phyloP scores from a whole-genome alignment of 2,329 filamentous ascomycete species.

The Calonectria crousiana region DNA sequence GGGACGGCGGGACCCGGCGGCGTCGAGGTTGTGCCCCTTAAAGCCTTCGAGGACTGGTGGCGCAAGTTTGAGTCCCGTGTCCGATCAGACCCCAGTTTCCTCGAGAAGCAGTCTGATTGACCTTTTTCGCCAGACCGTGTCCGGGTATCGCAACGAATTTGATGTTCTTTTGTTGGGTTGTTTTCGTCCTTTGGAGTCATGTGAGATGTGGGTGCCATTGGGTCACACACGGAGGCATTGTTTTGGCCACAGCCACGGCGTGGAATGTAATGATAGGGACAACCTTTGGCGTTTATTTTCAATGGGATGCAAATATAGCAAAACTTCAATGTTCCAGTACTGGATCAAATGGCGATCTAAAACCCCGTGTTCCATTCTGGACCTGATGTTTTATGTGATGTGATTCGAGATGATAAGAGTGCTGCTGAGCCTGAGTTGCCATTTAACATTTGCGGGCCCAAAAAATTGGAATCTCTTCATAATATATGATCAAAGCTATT shows the following conservation, averaged over 20 bases:
- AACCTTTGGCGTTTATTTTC: conserved; percentile 25
- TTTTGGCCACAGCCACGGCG: not conserved
- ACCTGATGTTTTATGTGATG: not conserved
- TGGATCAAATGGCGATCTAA: not conserved
- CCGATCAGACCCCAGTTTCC: conserved; percentile 86
- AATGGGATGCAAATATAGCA: not conserved
- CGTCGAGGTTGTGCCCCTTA: conserved; percentile 91
- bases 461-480: not conserved
- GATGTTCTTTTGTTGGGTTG: not conserved
- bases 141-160: not conserved
- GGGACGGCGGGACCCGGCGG: conserved; percentile 70
- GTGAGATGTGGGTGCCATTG: not conserved
- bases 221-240: not conserved
- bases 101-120: conserved; percentile 71
- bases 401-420: not conserved
- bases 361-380: not conserved
- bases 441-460: not conserved
- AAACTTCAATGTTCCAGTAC: not conserved
- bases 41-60: conserved; percentile 98
- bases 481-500: not conserved
- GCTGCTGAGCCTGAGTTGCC: not conserved
- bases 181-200: not conserved
- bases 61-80: conserved; percentile 91
- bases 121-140: not conserved
- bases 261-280: conserved; percentile 16